Evolutionary conservation across 345 rosid genomes (phyloP), one percentile per base, ranked within the genome.

Genomic region (Lepidium didymum): DNA sequence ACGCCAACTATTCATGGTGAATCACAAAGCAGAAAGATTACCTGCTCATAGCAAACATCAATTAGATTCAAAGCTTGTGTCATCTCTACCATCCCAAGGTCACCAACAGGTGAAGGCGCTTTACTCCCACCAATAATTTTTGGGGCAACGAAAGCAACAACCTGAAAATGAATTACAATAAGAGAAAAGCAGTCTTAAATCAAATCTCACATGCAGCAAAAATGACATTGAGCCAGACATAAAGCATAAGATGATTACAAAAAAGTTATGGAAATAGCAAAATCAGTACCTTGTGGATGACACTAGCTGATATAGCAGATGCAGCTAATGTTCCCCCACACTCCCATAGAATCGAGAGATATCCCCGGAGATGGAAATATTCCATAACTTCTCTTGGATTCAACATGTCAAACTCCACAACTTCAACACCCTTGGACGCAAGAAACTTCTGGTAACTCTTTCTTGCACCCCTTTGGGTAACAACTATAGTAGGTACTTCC

Each of bases 21-120:
- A 41, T 56, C 47, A 25, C 13, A 15, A 57, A 25, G 21, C 16
- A 0, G n/a, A 36, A 36, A 45, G 5, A 72, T 70, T 69, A 90
- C 97, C 94, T 91, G 92, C 75, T 94, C 99, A 51, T 87, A 88
- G 80, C 76, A 74, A 77, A 88, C 85, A 70, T 94, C 95, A 13
- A 83, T 81, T 27, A 94, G 72, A 78, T 94, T 87, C 42, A 94
- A 64, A 41, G 99, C 99, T 78, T 94, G 99, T 46, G 97, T 78
- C 99, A 94, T 91, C 83, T 94, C 96, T 60, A 91, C 92, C 99
- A 94, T 90, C 55, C 99, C 99, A 59, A 94, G 96, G 58, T 94
- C 99, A 80, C 92, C 92, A 62, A 94, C 99, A 23, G 97, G 97
- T 67, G 99, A 77, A 25, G 95, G 97, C 0, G 97, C 97, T 75